A percentile compares a stretch with the other conserved stretches of the same genome.
Conservation (phyloP, 495 filamentous ascomycete species). For the Tuber magnatum region DNA sequence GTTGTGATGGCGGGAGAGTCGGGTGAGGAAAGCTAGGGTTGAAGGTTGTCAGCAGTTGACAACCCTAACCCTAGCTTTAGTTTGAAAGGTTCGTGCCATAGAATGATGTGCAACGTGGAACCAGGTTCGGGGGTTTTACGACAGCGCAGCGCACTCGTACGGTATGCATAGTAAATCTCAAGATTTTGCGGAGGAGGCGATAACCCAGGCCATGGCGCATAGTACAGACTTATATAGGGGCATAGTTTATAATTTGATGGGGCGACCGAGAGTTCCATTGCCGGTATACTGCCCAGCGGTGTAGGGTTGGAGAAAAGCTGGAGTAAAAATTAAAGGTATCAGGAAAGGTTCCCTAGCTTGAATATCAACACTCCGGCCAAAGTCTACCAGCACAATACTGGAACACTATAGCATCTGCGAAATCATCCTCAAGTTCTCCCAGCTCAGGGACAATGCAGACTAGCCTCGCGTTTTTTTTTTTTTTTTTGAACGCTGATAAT, state of each 20-base stretch:
- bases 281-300: neutral
- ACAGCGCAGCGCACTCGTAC: too few species aligned
- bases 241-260: neutral
- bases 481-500: neutral
- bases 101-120: neutral
- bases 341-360: neutral
- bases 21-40: neutral
- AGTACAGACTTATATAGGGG: neutral
- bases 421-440: neutral
- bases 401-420: neutral
- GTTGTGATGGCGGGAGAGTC: neutral
- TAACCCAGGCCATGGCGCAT: too few species aligned
- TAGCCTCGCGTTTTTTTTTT: neutral
- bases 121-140: neutral
- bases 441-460: neutral
- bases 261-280: neutral
- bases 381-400: neutral
- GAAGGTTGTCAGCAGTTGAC: neutral
- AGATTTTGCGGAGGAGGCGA: neutral
- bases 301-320: neutral
- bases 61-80: neutral
- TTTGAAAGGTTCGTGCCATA: neutral
- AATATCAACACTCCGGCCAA: neutral
- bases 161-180: neutral
- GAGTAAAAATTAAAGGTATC: neutral